Evolutionary conservation across 805 yeast species (phyloP), one percentile per base, ranked within the genome.

Genomic region (Yamadazyma phyllophila): DNA sequence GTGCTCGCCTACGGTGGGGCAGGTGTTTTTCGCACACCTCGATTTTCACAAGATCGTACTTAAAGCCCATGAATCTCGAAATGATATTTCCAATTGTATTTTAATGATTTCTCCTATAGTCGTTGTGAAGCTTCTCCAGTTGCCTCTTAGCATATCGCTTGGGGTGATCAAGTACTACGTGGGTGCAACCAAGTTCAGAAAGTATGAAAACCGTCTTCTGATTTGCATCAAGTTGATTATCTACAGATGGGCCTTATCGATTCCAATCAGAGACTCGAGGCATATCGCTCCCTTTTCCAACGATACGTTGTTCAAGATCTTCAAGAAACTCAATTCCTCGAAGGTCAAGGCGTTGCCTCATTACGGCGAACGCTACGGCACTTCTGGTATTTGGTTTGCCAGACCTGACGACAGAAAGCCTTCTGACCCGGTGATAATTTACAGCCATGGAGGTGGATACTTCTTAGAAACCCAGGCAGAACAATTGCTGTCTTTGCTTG

Each of bases 361-460:
- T 7, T 71, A 58, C 43, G 76, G 76, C 5, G 54, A 60, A 27
- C 46, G 51, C 20, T 66, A 52, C 44, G 67, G 62, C 43, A 49
- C 49, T 9, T 51, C 61, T 45, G 61, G 66, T 9, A 49, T 59
- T 33, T 69, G 75, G 75, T 45, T 69, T n/a, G 64, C 56, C 1
- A 65, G 59, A 45, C 58, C 56, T 38, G 58, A 58, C 9, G 51
- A 55, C 26, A 49, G 62, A 16, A 50, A 48, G 9, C 45, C 56
- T 1, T 39, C 50, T 1, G 71, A 67, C 39, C 72, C 72, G 2
- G 52, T 69, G 4, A 51, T 69, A 10, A 52, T 69, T 26, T 69
- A 57, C 40, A 37, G 54, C 5, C 74, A 69, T 44, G 74, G 75
- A n/a, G 75, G 75, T 3, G 71, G 71, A 7, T 68, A 58, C 51